Percentiles rank a stretch among this genome's conserved stretches.
Evolutionary conservation across 2,329 filamentous ascomycete genomes (phyloP).

Genomic region (Claviceps purpurea): DNA sequence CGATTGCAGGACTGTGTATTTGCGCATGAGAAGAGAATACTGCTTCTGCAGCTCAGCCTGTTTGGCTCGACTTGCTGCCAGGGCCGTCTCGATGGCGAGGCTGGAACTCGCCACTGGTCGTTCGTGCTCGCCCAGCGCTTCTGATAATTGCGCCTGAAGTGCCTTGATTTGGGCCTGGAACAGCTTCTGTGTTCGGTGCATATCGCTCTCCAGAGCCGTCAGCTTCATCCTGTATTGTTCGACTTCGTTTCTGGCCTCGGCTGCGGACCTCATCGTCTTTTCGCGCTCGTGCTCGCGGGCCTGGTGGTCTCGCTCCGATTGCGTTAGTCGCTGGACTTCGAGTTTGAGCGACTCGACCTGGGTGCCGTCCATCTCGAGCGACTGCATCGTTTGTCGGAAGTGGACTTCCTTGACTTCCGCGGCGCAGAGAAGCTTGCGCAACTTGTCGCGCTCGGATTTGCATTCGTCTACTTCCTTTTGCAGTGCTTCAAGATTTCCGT

Average conservation of each 20-base stretch:
- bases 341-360: conserved; percentile 46
- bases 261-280: conserved; percentile 41
- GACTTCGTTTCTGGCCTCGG: conserved; percentile 43
- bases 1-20: conserved; percentile 39
- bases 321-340: conserved; percentile 47
- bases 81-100: conserved; percentile 27
- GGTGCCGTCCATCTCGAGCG: conserved; percentile 45
- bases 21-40: conserved; percentile 33
- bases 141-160: conserved; percentile 31
- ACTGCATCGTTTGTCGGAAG: conserved; percentile 49
- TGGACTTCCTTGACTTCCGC: conserved; percentile 56
- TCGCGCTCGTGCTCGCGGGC: conserved; percentile 49
- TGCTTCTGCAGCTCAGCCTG: conserved; percentile 41
- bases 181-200: conserved; percentile 27
- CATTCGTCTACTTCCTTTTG: conserved; percentile 44
- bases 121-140: conserved; percentile 19
- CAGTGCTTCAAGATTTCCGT: conserved; percentile 41
- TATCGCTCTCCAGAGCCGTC: conserved; percentile 32
- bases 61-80: conserved; percentile 39
- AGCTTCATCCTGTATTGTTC: conserved; percentile 47
- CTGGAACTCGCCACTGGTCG: conserved; percentile 17
- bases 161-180: conserved; percentile 35
- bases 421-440: conserved; percentile 52
- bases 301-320: conserved; percentile 48
- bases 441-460: conserved; percentile 46